Base-by-base conservation (phyloP, 305 asterid genomes). In the Solanum hybrid region DNA sequence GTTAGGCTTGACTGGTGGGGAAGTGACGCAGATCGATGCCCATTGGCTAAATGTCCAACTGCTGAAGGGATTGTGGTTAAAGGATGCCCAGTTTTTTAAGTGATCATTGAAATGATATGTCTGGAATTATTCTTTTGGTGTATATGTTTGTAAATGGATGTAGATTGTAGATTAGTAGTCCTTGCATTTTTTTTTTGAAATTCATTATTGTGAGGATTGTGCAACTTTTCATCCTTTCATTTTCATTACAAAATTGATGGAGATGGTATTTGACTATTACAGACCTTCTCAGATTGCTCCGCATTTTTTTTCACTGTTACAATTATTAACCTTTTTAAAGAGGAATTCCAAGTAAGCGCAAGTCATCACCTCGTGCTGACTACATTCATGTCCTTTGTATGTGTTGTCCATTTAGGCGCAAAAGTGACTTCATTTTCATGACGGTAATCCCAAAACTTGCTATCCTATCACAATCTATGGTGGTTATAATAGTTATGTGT, bases 1-100 rank as follows among this genome's bases (percentile, higher is more conserved):
- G 82, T 95, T 77, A 92, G 94, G 90, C 95, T 97, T 24, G 93
- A 94, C 37, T 97, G 99, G 99, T 97, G 99, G 99, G 99, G 99
- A 78, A 95, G 95, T 86, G 90, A 88, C 0, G 94, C 92, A 4
- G 99, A 97, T 90, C 99, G 98, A 56, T 97, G 99, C 89, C 93
- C 98, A 8, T 89, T 97, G 92, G 99, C 99, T 90, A 91, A 98
- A 78, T 97, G 99, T 89, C 99, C 99, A 0, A 95, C 99, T 88
- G 98, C 98, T 72, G 88, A 92, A 80, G 99, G 99, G 64, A 89
- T 97, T 93, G 92, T 91, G 60, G 97, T 96, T 85, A 89, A 95
- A 71, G 98, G 99, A 60, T 97, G 99, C 92, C 97, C 97, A 14
- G 73, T 94, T 88, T 91, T 92, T 89, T 95, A 91, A 92, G 86